Evolutionary conservation across 2,329 filamentous ascomycete species (phyloP).

Genomic region (Microascus cirrosus): DNA sequence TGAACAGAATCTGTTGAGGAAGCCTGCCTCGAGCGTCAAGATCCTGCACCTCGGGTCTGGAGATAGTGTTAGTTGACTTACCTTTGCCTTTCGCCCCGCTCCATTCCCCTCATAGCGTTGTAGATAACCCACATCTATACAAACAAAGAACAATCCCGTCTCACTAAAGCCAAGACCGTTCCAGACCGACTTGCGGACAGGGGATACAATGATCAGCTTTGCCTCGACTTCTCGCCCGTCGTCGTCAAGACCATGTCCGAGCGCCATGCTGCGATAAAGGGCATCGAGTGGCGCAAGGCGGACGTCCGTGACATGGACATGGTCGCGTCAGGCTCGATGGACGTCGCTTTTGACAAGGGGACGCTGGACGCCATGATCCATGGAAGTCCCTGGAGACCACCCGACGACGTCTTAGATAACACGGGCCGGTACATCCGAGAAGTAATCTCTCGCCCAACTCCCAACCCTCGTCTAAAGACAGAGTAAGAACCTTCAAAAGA

Average conservation of each 20-base stretch:
- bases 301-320: conserved; percentile 39
- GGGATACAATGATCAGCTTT: conserved; percentile 41
- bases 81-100: background rate
- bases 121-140: no score
- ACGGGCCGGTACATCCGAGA: conserved; percentile 36
- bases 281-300: conserved; percentile 35
- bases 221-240: conserved; percentile 44
- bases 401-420: conserved; percentile 33
- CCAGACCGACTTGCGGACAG: conserved; percentile 31
- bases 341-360: conserved; percentile 47
- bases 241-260: conserved; percentile 40
- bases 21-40: conserved; percentile 15
- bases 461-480: no score
- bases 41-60: conserved; percentile 48
- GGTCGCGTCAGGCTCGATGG: conserved; percentile 27
- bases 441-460: background rate
- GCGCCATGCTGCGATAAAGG: conserved; percentile 22
- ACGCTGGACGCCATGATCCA: conserved; percentile 46
- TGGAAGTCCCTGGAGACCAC: conserved; percentile 40
- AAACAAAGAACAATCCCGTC: no score
- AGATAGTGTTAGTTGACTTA: conserved; percentile 34
- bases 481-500: no score
- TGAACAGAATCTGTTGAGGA: conserved; percentile 25
- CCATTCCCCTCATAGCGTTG: no score
- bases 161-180: conserved; percentile 40